Percentiles rank a stretch among this genome's conserved stretches.
These are phyloP conservation scores for Dimocarpus longan DNA, from an alignment of 345 rosid genomes.

Conservation along the genomic window DNA sequence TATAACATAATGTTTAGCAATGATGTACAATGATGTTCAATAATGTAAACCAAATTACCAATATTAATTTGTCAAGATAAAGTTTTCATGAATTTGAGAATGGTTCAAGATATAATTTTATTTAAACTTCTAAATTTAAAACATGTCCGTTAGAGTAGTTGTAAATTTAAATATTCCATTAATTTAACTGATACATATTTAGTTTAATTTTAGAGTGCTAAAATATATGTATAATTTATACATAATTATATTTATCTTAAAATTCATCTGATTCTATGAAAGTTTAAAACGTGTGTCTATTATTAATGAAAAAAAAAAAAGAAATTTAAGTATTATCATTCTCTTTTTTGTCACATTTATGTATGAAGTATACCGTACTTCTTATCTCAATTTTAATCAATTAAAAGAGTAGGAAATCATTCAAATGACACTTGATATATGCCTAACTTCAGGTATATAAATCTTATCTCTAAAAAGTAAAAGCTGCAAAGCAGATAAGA, in stretches of 20 bases:
- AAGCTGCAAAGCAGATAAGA: background rate
- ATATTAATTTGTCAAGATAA: background rate
- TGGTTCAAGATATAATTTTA: too few species aligned
- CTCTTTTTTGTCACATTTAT: background rate
- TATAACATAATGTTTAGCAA: background rate
- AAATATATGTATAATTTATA: too few species aligned
- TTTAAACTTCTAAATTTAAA: too few species aligned
- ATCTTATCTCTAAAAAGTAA: background rate
- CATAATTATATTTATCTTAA: too few species aligned
- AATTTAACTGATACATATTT: too few species aligned
- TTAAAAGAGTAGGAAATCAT: background rate
- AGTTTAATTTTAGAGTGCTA: too few species aligned
- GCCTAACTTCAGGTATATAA: background rate
- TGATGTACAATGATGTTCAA: background rate
- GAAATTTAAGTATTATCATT: too few species aligned
- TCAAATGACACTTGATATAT: background rate
- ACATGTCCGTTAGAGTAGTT: too few species aligned
- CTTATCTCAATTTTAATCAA: background rate
- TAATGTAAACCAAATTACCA: background rate
- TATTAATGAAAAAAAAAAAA: too few species aligned
- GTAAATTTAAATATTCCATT: too few species aligned
- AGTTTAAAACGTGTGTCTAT: too few species aligned
- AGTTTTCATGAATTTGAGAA: background rate
- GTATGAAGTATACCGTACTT: background rate
- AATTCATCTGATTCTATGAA: too few species aligned